These are phyloP conservation scores for Amphicarpaea edgeworthii DNA, from an alignment of 306 rosid genomes.

Conservation along the genomic window DNA sequence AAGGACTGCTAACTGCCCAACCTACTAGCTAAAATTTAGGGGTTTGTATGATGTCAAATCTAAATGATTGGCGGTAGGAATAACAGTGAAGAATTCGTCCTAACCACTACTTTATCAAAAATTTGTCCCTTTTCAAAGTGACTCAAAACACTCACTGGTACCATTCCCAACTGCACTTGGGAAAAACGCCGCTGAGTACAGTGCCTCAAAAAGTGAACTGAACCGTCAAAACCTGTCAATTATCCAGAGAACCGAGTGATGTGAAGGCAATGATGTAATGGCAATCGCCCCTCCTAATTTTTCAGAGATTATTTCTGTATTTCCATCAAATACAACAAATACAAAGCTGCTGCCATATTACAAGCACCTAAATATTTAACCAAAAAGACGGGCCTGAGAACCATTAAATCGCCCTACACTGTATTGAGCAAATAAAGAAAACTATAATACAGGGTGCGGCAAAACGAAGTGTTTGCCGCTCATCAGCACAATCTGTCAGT, in stretches of 20 bases:
- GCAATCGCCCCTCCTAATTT: constrained; percentile 59
- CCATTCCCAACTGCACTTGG: neutral
- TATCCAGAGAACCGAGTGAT: too few relatives aligned
- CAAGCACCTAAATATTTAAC: constrained; percentile 72
- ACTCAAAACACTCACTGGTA: neutral
- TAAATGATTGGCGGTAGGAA: neutral
- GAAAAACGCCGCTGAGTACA: neutral
- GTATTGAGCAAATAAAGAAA: constrained; percentile 63
- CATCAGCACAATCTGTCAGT: constrained; percentile 50
- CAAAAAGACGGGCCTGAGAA: constrained; percentile 62
- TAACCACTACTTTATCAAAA: neutral
- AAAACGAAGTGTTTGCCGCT: constrained; percentile 62
- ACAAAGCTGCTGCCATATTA: constrained; percentile 79
- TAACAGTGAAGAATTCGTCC: neutral
- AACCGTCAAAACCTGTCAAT: neutral
- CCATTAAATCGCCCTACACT: constrained; percentile 67
- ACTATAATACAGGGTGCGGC: constrained; percentile 76
- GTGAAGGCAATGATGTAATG: constrained; percentile 27
- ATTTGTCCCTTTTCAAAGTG: neutral
- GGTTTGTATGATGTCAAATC: neutral
- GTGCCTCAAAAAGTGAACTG: neutral
- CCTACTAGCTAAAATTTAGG: neutral
- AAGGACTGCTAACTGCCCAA: neutral
- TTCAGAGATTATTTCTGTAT: constrained; percentile 78
- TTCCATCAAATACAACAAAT: constrained; percentile 79